Percentiles rank a stretch among this genome's conserved stretches.
Conservation (phyloP, 139 green algal species). For the Chlamydomonas eustigma region DNA sequence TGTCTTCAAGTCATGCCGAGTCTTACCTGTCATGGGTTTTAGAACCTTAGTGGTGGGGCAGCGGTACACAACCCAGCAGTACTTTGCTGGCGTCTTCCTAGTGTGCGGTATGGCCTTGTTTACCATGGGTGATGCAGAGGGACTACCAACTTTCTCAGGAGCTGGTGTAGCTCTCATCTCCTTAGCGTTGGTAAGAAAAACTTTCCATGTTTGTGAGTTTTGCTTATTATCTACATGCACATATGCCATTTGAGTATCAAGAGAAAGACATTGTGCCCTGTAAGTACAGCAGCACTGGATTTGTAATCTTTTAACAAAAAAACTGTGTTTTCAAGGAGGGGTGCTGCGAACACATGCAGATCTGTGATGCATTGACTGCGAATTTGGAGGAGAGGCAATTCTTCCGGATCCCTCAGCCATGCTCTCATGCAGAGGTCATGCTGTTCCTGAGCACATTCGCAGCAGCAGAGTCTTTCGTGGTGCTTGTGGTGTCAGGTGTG, state of each 20-base stretch:
- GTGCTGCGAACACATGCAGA: too few species aligned
- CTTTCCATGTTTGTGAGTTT: too few species aligned
- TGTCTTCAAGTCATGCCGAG: constrained; percentile 59
- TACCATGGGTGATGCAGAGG: constrained; percentile 47
- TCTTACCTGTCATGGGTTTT: constrained; percentile 61
- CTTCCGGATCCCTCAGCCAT: constrained; percentile 47
- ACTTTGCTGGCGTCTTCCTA: constrained; percentile 41
- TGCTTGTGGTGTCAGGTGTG: constrained; percentile 39
- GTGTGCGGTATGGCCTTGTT: constrained; percentile 58
- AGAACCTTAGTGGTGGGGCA: constrained; percentile 21
- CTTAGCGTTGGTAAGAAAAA: constrained; percentile 44
- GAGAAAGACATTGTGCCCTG: too few species aligned
- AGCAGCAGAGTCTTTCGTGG: constrained; percentile 30
- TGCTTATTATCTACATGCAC: too few species aligned
- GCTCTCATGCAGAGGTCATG: constrained; percentile 37
- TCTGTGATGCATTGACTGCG: constrained; percentile 58
- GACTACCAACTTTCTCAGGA: constrained; percentile 39
- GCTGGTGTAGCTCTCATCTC: constrained; percentile 50
- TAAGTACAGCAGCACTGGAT: too few species aligned
- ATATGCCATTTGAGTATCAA: too few species aligned
- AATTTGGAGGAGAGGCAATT: constrained; percentile 66
- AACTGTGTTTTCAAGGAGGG: too few species aligned
- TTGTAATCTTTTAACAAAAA: too few species aligned
- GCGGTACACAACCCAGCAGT: constrained; percentile 25
- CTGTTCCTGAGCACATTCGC: constrained; percentile 50